phyloP scores from a whole-genome alignment of 306 rosid species.

The Acacia crassicarpa region DNA sequence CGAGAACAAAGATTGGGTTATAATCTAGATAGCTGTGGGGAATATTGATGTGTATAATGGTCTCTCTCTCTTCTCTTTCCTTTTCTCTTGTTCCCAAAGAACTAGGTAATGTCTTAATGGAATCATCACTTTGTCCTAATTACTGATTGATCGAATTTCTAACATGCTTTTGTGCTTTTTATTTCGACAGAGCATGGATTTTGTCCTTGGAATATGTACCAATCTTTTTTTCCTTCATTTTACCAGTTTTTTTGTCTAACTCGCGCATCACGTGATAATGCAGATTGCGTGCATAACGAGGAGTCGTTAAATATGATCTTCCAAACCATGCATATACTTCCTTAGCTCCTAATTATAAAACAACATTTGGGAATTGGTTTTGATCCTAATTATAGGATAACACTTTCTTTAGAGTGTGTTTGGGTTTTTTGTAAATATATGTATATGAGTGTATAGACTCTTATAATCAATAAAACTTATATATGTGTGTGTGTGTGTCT shows the following conservation, averaged over 20 bases:
- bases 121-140: slow-evolving; percentile 15
- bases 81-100: neutral
- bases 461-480: too few species aligned
- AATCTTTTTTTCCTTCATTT: neutral
- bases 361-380: too few species aligned
- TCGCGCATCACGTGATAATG: neutral
- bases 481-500: too few species aligned
- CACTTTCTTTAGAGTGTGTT: too few species aligned
- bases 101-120: slow-evolving; percentile 15
- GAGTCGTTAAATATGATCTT: too few species aligned
- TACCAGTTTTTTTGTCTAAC: neutral
- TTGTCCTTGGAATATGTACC: neutral
- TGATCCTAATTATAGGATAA: too few species aligned
- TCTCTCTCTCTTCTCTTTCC: neutral
- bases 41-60: slow-evolving; percentile 31
- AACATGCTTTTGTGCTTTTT: neutral
- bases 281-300: too few species aligned
- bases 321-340: too few species aligned
- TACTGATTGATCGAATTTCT: neutral
- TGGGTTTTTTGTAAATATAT: too few species aligned
- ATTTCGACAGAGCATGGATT: neutral
- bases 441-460: too few species aligned
- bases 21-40: slow-evolving; percentile 22
- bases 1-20: slow-evolving; percentile 14
- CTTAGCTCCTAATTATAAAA: too few species aligned